Evolutionary conservation across 2,329 filamentous ascomycete species (phyloP), one percentile per base, ranked within the genome.

Genomic region (Amesomyces nigricolor): DNA sequence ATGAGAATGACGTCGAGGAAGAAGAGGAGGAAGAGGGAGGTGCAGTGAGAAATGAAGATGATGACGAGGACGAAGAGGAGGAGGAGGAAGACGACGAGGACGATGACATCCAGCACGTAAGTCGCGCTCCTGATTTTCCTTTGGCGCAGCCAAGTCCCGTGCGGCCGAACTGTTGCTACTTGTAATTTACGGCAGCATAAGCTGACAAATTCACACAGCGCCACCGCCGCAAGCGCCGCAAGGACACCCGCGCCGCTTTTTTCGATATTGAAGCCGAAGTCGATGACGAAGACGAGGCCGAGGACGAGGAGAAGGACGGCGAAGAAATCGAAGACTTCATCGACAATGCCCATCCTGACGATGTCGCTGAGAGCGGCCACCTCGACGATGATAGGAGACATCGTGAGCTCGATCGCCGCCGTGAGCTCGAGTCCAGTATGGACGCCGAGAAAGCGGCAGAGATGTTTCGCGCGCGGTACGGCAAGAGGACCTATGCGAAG

Each of bases 231-330:
- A 97, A 97, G 72, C 88, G 91, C 56, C 86, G 85, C 70, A 83
- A 83, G 69, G 68, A 68, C 50, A 84, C 88, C 62, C 83, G 89
- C 61, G 89, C 89, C 64, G 86, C 87, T 66, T 96, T 96, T 82
- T 85, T 99, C 74, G 94, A 99, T 83, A 89, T 92, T 67, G 94
- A 99, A 78, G 94, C 94, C 70, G 94, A 96, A 74, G 94, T 99
- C 64, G 94, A 97, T 67, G 94, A 95, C 61, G 91, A 95, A 65
- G 91, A 96, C 64, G 88, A 90, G 63, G 86, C 82, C 62, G 88
- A 89, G 59, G 90, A 95, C 61, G 90, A 95, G 50, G 92, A 96
- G 64, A 90, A 95, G 64, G 91, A 95, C 53, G 84, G 89, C 57
- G 86, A 91, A 64, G 90, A 87, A 63, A 83, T 86, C 51, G 90